A percentile compares a stretch with the other conserved stretches of the same genome.
Evolutionary conservation across 495 filamentous ascomycete genomes (phyloP).

Genomic region (Melanomma pulvis-pyrius): DNA sequence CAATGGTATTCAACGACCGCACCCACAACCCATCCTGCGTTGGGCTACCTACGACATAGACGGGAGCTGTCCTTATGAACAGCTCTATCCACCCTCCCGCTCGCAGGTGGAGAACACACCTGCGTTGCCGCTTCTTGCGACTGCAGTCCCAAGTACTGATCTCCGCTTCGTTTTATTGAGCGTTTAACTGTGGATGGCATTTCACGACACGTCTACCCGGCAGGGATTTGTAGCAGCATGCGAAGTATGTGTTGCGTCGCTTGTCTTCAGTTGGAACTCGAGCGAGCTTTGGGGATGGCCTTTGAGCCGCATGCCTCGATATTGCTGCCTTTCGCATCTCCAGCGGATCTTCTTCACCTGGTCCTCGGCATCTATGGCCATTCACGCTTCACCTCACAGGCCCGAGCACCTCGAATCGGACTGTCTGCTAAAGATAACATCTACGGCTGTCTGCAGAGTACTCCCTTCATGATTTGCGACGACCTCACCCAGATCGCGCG

Average conservation of each 20-base stretch:
- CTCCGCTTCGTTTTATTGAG: not conserved
- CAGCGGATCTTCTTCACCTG: not conserved
- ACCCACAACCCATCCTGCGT: not conserved
- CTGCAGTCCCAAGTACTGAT: not conserved
- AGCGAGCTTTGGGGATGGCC: not conserved
- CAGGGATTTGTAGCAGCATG: not conserved
- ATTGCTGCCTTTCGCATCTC: not conserved
- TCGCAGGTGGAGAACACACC: not conserved
- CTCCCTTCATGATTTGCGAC: not conserved
- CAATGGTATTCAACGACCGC: not conserved
- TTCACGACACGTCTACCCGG: not conserved
- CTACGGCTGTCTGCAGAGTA: not conserved
- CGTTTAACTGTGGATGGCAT: not conserved
- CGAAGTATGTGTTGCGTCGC: not conserved
- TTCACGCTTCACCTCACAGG: not conserved
- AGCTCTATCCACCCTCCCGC: not conserved
- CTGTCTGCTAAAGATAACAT: not conserved
- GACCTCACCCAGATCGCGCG: conserved; percentile 7
- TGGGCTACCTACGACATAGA: not conserved
- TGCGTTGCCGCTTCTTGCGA: not conserved
- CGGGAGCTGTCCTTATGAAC: not conserved
- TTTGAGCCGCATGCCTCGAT: not conserved
- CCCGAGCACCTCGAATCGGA: not conserved
- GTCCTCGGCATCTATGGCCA: not conserved
- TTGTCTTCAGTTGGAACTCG: not conserved